A percentile compares a stretch with the other conserved stretches of the same genome.
These are phyloP conservation scores for Cyclotella sp. DNA, from an alignment of 108 stramenopile species.

Conservation along the genomic window DNA sequence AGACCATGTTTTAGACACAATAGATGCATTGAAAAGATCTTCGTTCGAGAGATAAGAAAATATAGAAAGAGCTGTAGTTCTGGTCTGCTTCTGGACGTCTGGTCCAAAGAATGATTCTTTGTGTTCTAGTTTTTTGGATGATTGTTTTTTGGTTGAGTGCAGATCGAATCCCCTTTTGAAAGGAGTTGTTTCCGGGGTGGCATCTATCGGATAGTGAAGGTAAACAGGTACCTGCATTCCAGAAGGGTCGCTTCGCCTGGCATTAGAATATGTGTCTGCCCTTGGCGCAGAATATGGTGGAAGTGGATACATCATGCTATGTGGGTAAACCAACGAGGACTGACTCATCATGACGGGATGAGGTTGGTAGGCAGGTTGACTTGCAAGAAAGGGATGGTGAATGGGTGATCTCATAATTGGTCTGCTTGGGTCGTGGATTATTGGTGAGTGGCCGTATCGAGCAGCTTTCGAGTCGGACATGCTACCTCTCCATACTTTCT, in stretches of 20 bases:
- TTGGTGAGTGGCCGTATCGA: slow-evolving; percentile 24
- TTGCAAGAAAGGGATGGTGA: slow-evolving; percentile 22
- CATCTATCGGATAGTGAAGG: slow-evolving; percentile 5
- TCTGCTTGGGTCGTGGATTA: slow-evolving; percentile 27
- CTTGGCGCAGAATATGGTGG: slow-evolving; percentile 30
- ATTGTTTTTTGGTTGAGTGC: slow-evolving; percentile 23
- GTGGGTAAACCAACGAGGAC: slow-evolving; percentile 44
- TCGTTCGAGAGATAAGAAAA: slow-evolving; percentile 80
- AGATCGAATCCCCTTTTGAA: slow-evolving; percentile 33
- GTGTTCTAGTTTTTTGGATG: slow-evolving; percentile 32
- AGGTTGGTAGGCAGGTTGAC: slow-evolving; percentile 25
- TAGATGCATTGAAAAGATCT: slow-evolving; percentile 86
- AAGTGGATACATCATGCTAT: slow-evolving; percentile 49
- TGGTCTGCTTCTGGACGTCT: slow-evolving; percentile 58
- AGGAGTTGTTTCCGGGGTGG: slow-evolving; percentile 23
- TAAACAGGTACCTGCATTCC: slow-evolving; percentile 9
- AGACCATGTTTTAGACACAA: slow-evolving; percentile 82
- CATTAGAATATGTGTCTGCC: slow-evolving; percentile 19
- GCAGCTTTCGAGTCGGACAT: slow-evolving; percentile 29
- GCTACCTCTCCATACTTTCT: slow-evolving; percentile 71
- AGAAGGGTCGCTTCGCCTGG: slow-evolving; percentile 1
- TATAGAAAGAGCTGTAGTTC: slow-evolving; percentile 64
- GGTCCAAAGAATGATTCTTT: slow-evolving; percentile 64
- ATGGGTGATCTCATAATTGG: slow-evolving; percentile 36
- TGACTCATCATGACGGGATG: slow-evolving; percentile 14